These are phyloP conservation scores for Galerina sulciceps DNA, from an alignment of 768 basidiomycete species.

Conservation along the genomic window DNA sequence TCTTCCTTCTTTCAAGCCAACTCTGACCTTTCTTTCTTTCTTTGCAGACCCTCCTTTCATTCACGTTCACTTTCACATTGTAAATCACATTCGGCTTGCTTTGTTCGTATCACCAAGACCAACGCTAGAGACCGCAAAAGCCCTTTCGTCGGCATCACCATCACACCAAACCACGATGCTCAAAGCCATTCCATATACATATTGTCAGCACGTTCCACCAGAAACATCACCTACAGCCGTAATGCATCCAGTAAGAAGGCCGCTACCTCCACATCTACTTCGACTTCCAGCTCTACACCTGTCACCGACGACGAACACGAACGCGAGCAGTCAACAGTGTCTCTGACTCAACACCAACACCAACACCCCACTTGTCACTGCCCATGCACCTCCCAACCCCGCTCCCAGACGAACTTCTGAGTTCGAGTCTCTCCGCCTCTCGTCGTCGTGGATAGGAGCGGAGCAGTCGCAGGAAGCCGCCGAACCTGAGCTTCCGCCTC, in stretches of 20 bases:
- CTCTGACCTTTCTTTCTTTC: background rate
- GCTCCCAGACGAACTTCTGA: conserved; percentile 23
- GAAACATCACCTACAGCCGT: conserved; percentile 6
- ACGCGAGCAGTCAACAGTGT: background rate
- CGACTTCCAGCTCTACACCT: background rate
- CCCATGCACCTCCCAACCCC: conserved; percentile 31
- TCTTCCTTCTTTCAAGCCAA: conserved; percentile 1
- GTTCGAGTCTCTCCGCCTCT: background rate
- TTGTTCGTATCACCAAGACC: conserved; percentile 2
- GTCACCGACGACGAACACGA: background rate
- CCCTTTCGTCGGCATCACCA: background rate
- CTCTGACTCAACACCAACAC: background rate
- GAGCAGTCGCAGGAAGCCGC: too few species aligned
- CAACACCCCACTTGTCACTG: conserved; percentile 18
- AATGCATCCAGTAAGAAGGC: conserved; percentile 3
- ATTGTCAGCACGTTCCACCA: conserved; percentile 11
- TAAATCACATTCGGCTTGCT: background rate
- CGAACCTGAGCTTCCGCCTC: too few species aligned
- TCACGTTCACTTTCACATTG: too few species aligned
- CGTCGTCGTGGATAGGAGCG: background rate
- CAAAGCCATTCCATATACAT: conserved; percentile 1
- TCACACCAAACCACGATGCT: too few species aligned
- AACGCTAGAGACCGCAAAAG: background rate
- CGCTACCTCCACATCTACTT: background rate
- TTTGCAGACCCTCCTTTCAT: conserved; percentile 2